Evolutionary conservation across 345 rosid genomes (phyloP).

Genomic region (Eucalyptus urophylla): DNA sequence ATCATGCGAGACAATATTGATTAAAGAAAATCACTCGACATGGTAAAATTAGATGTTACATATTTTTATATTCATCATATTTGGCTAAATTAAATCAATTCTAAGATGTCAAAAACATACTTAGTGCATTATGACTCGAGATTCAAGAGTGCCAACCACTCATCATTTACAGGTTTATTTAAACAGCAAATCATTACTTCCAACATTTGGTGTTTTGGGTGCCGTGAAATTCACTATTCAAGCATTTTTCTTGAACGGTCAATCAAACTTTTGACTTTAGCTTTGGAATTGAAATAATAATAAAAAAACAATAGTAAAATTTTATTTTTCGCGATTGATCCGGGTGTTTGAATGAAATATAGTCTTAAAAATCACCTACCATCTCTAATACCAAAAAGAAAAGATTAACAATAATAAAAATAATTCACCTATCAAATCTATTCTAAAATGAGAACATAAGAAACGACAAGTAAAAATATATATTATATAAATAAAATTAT

Average conservation of each 20-base stretch:
- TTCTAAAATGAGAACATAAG: neutral
- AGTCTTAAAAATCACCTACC: neutral
- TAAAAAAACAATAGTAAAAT: neutral
- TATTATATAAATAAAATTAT: too few relatives aligned
- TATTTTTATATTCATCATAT: neutral
- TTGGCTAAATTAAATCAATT: neutral
- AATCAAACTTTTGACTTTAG: neutral
- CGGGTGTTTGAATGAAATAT: neutral
- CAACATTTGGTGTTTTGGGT: neutral
- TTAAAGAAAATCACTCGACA: neutral
- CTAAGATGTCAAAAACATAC: neutral
- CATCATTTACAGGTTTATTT: neutral
- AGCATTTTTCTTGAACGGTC: neutral
- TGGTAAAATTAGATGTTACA: neutral
- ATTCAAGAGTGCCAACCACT: neutral
- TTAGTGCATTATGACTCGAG: neutral
- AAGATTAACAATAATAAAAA: neutral
- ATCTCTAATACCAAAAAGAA: neutral
- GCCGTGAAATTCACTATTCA: neutral
- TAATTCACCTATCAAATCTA: neutral
- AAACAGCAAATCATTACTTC: neutral
- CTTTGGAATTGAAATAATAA: neutral
- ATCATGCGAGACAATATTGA: neutral
- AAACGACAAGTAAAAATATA: too few relatives aligned
- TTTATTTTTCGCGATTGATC: neutral